Conservation (phyloP, 2,329 filamentous ascomycete species). For the Apiospora arundinis region DNA sequence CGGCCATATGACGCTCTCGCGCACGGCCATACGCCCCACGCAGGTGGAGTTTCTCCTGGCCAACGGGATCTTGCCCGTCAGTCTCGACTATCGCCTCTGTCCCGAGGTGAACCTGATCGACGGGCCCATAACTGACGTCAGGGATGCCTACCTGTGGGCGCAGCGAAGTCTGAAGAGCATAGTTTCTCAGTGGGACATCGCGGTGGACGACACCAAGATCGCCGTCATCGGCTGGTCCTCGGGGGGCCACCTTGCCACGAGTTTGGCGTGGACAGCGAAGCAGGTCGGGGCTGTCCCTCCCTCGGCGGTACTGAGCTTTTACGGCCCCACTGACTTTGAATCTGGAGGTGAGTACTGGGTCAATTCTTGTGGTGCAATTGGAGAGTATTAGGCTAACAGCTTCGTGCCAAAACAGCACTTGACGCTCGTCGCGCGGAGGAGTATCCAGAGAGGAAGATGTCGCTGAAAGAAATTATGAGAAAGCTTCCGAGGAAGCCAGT, state of each 20-base stretch:
- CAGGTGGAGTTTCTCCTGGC: slow-evolving; percentile 47
- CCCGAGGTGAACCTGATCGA: slow-evolving; percentile 52
- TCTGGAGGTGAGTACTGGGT: neutral
- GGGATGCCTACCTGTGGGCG: slow-evolving; percentile 50
- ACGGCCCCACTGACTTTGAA: neutral
- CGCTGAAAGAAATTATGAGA: too few species aligned
- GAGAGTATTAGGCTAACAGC: too few species aligned
- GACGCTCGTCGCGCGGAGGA: neutral
- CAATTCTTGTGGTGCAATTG: neutral
- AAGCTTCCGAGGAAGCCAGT: too few species aligned
- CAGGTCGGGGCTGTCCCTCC: slow-evolving; percentile 33
- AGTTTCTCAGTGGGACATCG: slow-evolving; percentile 22
- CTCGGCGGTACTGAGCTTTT: neutral
- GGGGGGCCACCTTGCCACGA: slow-evolving; percentile 53
- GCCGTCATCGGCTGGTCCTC: slow-evolving; percentile 54
- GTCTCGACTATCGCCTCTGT: slow-evolving; percentile 57
- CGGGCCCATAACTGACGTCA: slow-evolving; percentile 53
- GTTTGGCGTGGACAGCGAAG: slow-evolving; percentile 44
- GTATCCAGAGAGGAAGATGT: too few species aligned
- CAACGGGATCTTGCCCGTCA: slow-evolving; percentile 52
- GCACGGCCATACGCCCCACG: slow-evolving; percentile 43
- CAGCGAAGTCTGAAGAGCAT: slow-evolving; percentile 41
- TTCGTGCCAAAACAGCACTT: neutral
- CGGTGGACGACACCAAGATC: slow-evolving; percentile 34
- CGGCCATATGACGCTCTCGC: slow-evolving; percentile 47